These are phyloP conservation scores for Candida quercuum DNA, from an alignment of 805 yeast species.

Conservation along the genomic window DNA sequence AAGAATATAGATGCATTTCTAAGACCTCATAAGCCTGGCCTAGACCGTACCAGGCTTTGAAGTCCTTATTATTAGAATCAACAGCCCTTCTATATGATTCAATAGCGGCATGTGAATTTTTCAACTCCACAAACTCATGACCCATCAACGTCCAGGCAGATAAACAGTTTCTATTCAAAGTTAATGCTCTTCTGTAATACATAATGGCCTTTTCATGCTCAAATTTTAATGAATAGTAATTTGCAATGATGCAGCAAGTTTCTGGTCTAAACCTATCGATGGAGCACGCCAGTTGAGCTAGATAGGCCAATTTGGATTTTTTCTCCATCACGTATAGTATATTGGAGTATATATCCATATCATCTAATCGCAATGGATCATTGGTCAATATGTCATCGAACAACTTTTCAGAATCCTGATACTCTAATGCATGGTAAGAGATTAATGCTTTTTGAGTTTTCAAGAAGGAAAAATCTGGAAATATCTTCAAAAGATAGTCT, in stretches of 20 bases:
- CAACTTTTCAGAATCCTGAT: slow-evolving; percentile 67
- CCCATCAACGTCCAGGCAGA: slow-evolving; percentile 99
- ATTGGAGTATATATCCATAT: slow-evolving; percentile 90
- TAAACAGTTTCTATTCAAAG: slow-evolving; percentile 71
- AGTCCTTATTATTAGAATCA: slow-evolving; percentile 83
- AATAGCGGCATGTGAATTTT: slow-evolving; percentile 95
- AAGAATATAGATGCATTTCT: slow-evolving; percentile 89
- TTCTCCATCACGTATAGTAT: slow-evolving; percentile 92
- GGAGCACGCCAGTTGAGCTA: slow-evolving; percentile 80
- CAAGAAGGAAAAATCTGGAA: slow-evolving; percentile 72
- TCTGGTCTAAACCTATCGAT: slow-evolving; percentile 89
- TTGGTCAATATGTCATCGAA: slow-evolving; percentile 68
- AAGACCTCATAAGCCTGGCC: slow-evolving; percentile 97
- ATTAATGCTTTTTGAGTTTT: slow-evolving; percentile 79
- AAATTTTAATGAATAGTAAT: slow-evolving; percentile 84
- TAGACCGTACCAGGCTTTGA: slow-evolving; percentile 96
- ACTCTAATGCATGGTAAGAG: slow-evolving; percentile 81
- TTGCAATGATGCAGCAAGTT: slow-evolving; percentile 91
- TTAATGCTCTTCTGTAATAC: slow-evolving; percentile 86
- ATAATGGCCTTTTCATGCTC: slow-evolving; percentile 94
- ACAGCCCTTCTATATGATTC: slow-evolving; percentile 93
- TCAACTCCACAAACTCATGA: slow-evolving; percentile 94
- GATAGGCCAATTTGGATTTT: slow-evolving; percentile 70
- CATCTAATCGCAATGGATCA: slow-evolving; percentile 88
- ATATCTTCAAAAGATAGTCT: slow-evolving; percentile 41